Conservation (phyloP, 2,329 filamentous ascomycete genomes). For the Dactylonectria macrodidyma region DNA sequence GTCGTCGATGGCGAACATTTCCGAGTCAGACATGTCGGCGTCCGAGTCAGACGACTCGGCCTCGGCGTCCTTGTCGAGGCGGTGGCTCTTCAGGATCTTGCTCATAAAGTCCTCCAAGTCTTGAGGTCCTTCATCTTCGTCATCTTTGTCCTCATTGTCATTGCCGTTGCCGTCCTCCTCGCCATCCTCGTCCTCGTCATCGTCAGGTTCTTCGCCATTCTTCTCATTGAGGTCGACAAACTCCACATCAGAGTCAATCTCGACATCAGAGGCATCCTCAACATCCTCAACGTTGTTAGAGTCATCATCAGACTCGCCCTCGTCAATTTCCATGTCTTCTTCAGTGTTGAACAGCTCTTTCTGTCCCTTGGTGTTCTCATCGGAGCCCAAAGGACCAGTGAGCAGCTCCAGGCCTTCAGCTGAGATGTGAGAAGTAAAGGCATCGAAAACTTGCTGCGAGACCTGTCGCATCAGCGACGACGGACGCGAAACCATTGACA, state of each 20-base stretch:
- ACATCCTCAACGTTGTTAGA: conserved; percentile 59
- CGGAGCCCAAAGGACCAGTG: conserved; percentile 79
- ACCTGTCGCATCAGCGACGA: conserved; percentile 89
- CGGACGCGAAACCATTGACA: conserved; percentile 90
- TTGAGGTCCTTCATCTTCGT: conserved; percentile 61
- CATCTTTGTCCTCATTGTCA: conserved; percentile 56
- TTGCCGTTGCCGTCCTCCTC: conserved; percentile 62
- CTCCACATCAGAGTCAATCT: conserved; percentile 66
- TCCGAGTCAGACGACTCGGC: conserved; percentile 73
- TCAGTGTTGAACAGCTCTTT: conserved; percentile 85
- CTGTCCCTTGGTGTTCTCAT: conserved; percentile 87
- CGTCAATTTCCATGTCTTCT: conserved; percentile 70
- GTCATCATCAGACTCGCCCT: conserved; percentile 56
- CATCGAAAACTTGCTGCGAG: conserved; percentile 88
- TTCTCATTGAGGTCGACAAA: conserved; percentile 62
- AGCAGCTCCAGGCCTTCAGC: conserved; percentile 77
- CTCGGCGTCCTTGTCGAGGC: conserved; percentile 71
- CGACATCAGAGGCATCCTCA: conserved; percentile 47
- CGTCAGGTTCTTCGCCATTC: conserved; percentile 59
- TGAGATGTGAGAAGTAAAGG: conserved; percentile 84
- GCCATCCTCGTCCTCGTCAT: conserved; percentile 60
- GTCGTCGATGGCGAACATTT: conserved; percentile 91
- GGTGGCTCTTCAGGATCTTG: conserved; percentile 81
- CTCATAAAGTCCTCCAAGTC: conserved; percentile 82
- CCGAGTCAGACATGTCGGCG: conserved; percentile 93